Percentiles rank a stretch among this genome's conserved stretches.
These are phyloP conservation scores for Leccinum ponderosum DNA, from an alignment of 1,284 basidiomycete species.

Conservation along the genomic window DNA sequence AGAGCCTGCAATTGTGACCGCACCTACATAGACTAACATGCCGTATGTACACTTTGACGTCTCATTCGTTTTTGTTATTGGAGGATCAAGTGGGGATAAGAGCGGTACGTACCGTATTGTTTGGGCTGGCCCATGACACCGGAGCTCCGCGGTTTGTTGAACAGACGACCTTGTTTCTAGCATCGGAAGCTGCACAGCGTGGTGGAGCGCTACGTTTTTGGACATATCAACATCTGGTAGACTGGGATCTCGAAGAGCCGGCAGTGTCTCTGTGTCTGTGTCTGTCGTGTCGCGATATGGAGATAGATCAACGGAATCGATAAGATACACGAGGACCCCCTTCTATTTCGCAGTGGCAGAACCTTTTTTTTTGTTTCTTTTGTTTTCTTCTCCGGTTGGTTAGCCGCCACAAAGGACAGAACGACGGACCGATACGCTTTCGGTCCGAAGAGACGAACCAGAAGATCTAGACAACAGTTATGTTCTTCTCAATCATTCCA, in stretches of 20 bases:
- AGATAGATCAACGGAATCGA: slow-evolving; percentile 29
- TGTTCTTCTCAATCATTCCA: background rate
- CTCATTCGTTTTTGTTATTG: slow-evolving; percentile 4
- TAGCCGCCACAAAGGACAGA: background rate
- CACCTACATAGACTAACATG: slow-evolving; percentile 10
- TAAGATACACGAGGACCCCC: slow-evolving; percentile 31
- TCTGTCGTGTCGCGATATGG: slow-evolving; percentile 6
- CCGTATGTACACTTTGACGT: slow-evolving; percentile 31
- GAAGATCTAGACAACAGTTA: background rate
- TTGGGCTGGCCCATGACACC: slow-evolving; percentile 8
- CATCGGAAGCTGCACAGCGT: slow-evolving; percentile 8
- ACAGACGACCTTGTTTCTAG: slow-evolving; percentile 1
- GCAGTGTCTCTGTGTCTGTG: background rate
- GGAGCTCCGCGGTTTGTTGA: slow-evolving; percentile 34
- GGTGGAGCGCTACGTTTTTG: slow-evolving; percentile 14
- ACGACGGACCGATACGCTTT: background rate
- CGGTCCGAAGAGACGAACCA: background rate
- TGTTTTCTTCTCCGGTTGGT: background rate
- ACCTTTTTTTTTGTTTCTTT: background rate
- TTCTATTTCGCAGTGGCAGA: slow-evolving; percentile 6
- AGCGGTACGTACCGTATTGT: slow-evolving; percentile 17
- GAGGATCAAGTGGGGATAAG: slow-evolving; percentile 21
- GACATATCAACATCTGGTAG: slow-evolving; percentile 11
- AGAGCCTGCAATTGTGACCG: slow-evolving; percentile 21
- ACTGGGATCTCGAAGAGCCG: slow-evolving; percentile 24